Conservation (phyloP, 257 asterid species). For the Paraleonurus japonicus region DNA sequence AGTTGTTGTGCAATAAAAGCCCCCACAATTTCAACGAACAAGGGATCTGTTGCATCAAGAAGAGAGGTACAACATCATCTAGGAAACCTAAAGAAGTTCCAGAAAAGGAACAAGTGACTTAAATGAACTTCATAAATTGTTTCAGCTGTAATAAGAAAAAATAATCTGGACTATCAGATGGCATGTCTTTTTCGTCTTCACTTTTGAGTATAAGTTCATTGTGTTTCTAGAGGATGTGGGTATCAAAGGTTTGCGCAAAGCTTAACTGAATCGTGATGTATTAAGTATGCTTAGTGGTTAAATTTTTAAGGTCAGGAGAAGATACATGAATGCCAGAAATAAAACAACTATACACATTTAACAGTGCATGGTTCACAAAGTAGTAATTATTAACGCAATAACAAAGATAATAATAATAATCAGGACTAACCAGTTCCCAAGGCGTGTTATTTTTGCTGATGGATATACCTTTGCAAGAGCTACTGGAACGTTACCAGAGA, state of each 20-base stretch:
- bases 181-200: not conserved
- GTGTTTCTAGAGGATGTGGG: not conserved
- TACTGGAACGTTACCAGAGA: constrained; percentile 90
- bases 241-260: not conserved
- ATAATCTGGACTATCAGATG: not conserved
- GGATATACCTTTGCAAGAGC: constrained; percentile 69
- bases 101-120: constrained; percentile 9
- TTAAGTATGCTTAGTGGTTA: not conserved
- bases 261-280: not conserved
- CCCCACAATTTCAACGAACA: constrained; percentile 73
- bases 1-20: constrained; percentile 67
- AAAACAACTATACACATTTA: not conserved
- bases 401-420: not conserved
- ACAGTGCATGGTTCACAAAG: not conserved
- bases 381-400: not conserved
- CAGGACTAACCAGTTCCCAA: constrained; percentile 65
- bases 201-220: not conserved
- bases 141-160: not conserved
- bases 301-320: not conserved
- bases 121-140: not conserved
- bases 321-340: constrained; percentile 13
- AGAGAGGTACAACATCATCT: constrained; percentile 92
- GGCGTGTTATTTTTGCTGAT: constrained; percentile 69
- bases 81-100: constrained; percentile 52
- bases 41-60: constrained; percentile 88